Evolutionary conservation across 495 filamentous ascomycete genomes (phyloP).

Genomic region (Podospora comata): DNA sequence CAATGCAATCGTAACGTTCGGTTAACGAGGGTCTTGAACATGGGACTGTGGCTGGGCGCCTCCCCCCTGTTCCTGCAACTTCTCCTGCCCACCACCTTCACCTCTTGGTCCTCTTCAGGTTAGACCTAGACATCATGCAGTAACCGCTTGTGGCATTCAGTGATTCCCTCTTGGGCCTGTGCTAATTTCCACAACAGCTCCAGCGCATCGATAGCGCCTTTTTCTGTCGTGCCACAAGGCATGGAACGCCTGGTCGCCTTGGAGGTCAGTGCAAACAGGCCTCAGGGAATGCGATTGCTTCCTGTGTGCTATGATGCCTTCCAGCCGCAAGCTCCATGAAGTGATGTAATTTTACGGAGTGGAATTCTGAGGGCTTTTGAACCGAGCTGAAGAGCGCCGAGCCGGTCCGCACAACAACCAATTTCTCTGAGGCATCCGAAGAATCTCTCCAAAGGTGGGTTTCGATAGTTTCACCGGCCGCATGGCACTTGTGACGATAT

Average conservation of each 20-base stretch:
- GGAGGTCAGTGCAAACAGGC: constrained; percentile 2
- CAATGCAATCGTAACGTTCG: neutral
- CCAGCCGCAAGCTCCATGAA: neutral
- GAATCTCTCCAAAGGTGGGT: neutral
- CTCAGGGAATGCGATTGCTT: constrained; percentile 1
- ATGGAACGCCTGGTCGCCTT: neutral
- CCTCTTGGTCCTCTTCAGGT: neutral
- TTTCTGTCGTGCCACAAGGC: neutral
- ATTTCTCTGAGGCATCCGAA: too few relatives aligned
- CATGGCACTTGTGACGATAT: neutral
- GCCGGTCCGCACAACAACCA: neutral
- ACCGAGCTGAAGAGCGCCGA: neutral
- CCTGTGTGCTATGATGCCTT: neutral
- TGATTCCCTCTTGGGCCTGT: neutral
- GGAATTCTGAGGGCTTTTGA: neutral
- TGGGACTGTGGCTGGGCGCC: neutral
- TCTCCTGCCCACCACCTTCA: neutral
- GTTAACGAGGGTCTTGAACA: neutral
- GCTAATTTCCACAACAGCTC: constrained; percentile 13
- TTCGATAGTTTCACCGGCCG: neutral
- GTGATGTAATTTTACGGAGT: neutral
- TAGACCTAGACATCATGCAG: neutral
- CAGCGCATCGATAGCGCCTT: constrained; percentile 16
- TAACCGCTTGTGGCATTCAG: neutral
- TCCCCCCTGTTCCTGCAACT: constrained; percentile 5